These are phyloP conservation scores for Aspergillus incahuasiensis DNA, from an alignment of 495 filamentous ascomycete genomes.

Conservation along the genomic window DNA sequence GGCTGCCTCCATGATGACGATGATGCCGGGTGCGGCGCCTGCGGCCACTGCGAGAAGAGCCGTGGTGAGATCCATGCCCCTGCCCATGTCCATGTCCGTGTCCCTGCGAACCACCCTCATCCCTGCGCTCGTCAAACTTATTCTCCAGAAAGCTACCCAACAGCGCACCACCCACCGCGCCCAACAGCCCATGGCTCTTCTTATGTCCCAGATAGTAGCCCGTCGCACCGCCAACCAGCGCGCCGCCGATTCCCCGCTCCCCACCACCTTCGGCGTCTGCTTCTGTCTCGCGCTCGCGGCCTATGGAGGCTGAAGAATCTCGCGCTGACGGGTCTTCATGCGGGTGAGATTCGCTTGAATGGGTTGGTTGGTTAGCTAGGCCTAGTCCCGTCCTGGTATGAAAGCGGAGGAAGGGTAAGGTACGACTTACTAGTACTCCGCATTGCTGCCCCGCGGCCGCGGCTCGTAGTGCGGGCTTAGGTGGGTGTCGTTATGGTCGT, in stretches of 20 bases:
- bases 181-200: conserved; percentile 43
- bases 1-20: conserved; percentile 26
- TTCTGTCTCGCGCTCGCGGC: conserved; percentile 16
- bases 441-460: conserved; percentile 15
- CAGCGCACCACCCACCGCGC: conserved; percentile 46
- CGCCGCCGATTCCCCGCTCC: conserved; percentile 39
- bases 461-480: conserved; percentile 13
- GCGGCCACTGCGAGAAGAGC: neutral
- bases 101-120: neutral
- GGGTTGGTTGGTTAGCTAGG: neutral
- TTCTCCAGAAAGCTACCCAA: conserved; percentile 42
- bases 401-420: neutral
- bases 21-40: conserved; percentile 18
- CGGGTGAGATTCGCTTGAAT: neutral
- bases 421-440: conserved; percentile 22
- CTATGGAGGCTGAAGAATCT: neutral
- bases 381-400: neutral
- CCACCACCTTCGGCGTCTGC: neutral
- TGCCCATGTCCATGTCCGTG: conserved; percentile 21
- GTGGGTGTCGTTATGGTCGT: conserved; percentile 1
- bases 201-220: conserved; percentile 46
- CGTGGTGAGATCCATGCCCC: too few species aligned
- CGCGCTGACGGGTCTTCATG: neutral
- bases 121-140: conserved; percentile 30
- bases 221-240: conserved; percentile 42